Conservation (phyloP, 1,284 basidiomycete species). For the Melampsora larici-populina region DNA sequence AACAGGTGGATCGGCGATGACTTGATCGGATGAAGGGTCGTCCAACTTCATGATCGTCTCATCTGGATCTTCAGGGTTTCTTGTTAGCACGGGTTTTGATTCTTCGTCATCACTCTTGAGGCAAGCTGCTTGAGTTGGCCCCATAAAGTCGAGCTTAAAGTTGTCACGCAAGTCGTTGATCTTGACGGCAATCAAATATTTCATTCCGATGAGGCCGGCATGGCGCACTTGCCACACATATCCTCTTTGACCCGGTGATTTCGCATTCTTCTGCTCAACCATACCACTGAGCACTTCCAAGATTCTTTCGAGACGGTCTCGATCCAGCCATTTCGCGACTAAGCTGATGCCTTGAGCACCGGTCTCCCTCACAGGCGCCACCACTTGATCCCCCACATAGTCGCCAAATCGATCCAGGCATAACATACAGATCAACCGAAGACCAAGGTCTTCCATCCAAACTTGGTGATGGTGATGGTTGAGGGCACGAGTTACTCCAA, state of each 20-base stretch:
- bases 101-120: slow-evolving; percentile 43
- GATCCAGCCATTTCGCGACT: slow-evolving; percentile 78
- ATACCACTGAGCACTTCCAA: slow-evolving; percentile 76
- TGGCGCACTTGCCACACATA: slow-evolving; percentile 98
- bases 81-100: slow-evolving; percentile 50
- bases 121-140: slow-evolving; percentile 46
- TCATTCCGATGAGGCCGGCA: slow-evolving; percentile 90
- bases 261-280: slow-evolving; percentile 88
- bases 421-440: slow-evolving; percentile 82
- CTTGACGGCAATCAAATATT: slow-evolving; percentile 93
- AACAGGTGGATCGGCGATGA: not conserved
- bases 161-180: slow-evolving; percentile 68
- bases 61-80: slow-evolving; percentile 48
- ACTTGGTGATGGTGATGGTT: slow-evolving; percentile 70
- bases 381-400: slow-evolving; percentile 92
- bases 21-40: slow-evolving; percentile 9
- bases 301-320: slow-evolving; percentile 61
- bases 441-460: slow-evolving; percentile 85
- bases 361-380: slow-evolving; percentile 94
- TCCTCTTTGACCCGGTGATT: slow-evolving; percentile 56
- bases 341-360: slow-evolving; percentile 91
- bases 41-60: slow-evolving; percentile 50
- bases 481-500: slow-evolving; percentile 57
- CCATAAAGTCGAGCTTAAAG: not conserved
- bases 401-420: slow-evolving; percentile 97